A percentile compares a stretch with the other conserved stretches of the same genome.
These are phyloP conservation scores for Chlamydomonas sp. DNA, from an alignment of 139 green algal genomes.

Conservation along the genomic window DNA sequence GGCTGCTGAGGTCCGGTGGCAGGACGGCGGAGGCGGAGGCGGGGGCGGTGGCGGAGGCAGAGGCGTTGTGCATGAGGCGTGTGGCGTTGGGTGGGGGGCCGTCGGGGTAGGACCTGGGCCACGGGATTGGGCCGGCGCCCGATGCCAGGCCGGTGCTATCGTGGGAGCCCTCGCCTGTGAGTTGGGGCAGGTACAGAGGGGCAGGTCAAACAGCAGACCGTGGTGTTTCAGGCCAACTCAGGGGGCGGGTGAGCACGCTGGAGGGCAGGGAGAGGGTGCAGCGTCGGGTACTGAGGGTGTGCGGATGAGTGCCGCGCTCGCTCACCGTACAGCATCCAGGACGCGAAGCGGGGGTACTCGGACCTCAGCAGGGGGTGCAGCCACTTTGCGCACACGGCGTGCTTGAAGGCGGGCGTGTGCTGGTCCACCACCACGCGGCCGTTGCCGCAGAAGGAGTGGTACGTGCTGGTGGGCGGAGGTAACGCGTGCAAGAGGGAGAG, in stretches of 20 bases:
- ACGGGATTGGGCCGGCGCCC: neutral
- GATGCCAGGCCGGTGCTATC: neutral
- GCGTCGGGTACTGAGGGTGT: too few species aligned
- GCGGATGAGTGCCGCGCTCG: neutral
- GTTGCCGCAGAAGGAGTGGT: conserved; percentile 86
- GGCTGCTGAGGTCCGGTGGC: too few species aligned
- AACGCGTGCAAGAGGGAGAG: neutral
- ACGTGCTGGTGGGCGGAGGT: conserved; percentile 61
- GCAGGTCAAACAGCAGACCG: too few species aligned
- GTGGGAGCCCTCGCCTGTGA: conserved; percentile 16
- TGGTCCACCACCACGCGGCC: neutral
- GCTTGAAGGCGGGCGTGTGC: conserved; percentile 3
- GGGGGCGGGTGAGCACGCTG: too few species aligned
- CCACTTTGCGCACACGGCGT: conserved; percentile 75
- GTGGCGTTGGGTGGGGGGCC: neutral
- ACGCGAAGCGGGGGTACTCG: conserved; percentile 73
- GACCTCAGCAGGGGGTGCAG: conserved; percentile 74
- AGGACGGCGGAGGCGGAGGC: neutral
- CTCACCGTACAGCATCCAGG: conserved; percentile 81
- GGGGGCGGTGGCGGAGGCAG: neutral
- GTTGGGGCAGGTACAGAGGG: neutral
- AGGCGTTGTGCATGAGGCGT: neutral
- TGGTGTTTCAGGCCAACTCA: too few species aligned
- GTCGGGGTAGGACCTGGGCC: too few species aligned
- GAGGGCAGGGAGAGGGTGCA: too few species aligned